Conservation (phyloP, 2,329 filamentous ascomycete genomes). For the Uncinocarpus reesii region DNA sequence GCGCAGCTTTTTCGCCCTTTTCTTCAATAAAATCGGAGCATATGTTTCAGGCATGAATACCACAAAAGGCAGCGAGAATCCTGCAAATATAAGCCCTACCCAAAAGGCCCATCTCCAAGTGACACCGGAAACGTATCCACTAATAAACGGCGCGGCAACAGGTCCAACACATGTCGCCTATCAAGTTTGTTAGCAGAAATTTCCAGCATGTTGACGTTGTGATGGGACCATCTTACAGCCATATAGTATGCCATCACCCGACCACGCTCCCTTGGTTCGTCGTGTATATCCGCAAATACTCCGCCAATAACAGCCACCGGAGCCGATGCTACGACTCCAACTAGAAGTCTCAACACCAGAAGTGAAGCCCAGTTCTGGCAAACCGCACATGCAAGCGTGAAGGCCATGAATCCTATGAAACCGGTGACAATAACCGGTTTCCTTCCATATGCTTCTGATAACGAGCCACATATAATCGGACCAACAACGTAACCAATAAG, state of each 20-base stretch:
- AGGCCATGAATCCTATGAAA: constrained; percentile 38
- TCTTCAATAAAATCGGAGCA: constrained; percentile 50
- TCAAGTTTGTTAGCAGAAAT: not conserved
- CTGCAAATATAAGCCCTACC: constrained; percentile 59
- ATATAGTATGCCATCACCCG: constrained; percentile 36
- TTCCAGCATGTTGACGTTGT: not conserved
- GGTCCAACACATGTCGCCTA: constrained; percentile 35
- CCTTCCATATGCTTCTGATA: constrained; percentile 37
- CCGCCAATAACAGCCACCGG: constrained; percentile 39
- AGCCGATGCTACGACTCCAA: constrained; percentile 37
- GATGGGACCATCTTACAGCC: constrained; percentile 24
- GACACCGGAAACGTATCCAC: constrained; percentile 36
- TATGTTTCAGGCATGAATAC: constrained; percentile 57
- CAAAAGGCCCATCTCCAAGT: constrained; percentile 43
- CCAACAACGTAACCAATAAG: constrained; percentile 36
- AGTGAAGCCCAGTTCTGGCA: constrained; percentile 34
- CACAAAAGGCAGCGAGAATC: constrained; percentile 45
- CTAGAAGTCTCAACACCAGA: constrained; percentile 38
- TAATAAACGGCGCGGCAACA: constrained; percentile 36
- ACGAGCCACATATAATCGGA: constrained; percentile 36
- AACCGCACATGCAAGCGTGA: constrained; percentile 37
- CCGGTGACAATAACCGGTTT: constrained; percentile 40
- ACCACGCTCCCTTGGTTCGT: constrained; percentile 36
- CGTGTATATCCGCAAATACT: constrained; percentile 40
- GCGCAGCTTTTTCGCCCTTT: constrained; percentile 32